A percentile compares a stretch with the other conserved stretches of the same genome.
Evolutionary conservation across 2,329 filamentous ascomycete genomes (phyloP).

Genomic region (Fusarium haematococcum): DNA sequence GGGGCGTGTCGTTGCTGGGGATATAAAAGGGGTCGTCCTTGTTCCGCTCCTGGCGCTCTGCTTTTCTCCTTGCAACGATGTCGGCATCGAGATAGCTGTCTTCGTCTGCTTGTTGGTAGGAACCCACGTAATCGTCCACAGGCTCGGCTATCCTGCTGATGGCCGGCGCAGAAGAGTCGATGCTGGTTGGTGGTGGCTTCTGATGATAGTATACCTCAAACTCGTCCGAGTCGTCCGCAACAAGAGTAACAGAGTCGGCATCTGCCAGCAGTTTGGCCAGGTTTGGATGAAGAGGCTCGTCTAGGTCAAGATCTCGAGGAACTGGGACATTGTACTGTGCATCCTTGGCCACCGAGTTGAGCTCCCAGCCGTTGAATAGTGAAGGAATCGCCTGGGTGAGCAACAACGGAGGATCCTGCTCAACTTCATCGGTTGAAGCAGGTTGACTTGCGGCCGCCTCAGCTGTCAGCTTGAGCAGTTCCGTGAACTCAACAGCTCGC

Average conservation of each 20-base stretch:
- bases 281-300: constrained; percentile 83
- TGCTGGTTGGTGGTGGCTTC: constrained; percentile 61
- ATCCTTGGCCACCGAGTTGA: constrained; percentile 88
- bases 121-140: constrained; percentile 61
- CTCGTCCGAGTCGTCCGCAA: constrained; percentile 69
- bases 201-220: constrained; percentile 77
- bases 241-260: constrained; percentile 62
- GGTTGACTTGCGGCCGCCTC: constrained; percentile 81
- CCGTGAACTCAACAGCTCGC: constrained; percentile 90
- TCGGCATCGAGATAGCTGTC: constrained; percentile 79
- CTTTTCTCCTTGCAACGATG: constrained; percentile 78
- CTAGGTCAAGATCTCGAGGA: constrained; percentile 80
- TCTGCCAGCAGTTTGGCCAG: constrained; percentile 75
- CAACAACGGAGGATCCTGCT: constrained; percentile 81
- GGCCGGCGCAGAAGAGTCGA: constrained; percentile 65
- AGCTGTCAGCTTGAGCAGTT: constrained; percentile 86
- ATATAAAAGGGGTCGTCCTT: constrained; percentile 98
- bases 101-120: constrained; percentile 70
- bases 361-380: constrained; percentile 85
- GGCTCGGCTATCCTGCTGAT: constrained; percentile 65
- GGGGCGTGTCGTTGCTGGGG: constrained; percentile 64
- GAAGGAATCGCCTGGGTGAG: constrained; percentile 92
- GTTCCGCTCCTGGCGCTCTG: constrained; percentile 84
- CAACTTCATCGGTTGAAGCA: constrained; percentile 62
- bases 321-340: constrained; percentile 89